Evolutionary conservation across 1,284 basidiomycete genomes (phyloP), one percentile per base, ranked within the genome.

Genomic region (Sporisorium scitamineum): DNA sequence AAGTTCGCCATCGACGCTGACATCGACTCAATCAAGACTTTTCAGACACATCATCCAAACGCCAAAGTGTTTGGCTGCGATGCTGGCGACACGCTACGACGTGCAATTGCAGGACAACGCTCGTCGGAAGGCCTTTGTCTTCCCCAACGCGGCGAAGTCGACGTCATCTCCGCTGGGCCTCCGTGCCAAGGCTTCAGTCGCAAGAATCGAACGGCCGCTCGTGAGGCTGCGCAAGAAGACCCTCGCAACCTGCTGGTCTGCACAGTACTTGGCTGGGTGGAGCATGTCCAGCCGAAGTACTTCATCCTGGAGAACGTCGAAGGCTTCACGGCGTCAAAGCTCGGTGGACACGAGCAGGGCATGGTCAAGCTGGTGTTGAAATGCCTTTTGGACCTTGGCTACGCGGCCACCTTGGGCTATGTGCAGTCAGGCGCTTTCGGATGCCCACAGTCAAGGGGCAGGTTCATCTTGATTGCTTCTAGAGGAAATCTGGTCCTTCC

Each of bases 141-240:
- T 4, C 73, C 73, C 2, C 39, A 31, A 20, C 61, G 41, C 1
- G 73, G 65, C 24, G 29, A 76, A 3, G 54, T 76, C 14, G 73
- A 76, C 24, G 14, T 76, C 0, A 62, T 76, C 20, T 32, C 52
- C 1, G 69, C 64, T 1, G 73, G 73, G 2, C 73, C 73, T 3
- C 73, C 73, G 1, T 76, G 73, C 29, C 73, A 76, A 22, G 73
- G 73, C 0, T 68, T 72, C 44, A 71, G 69, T 27, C n/a, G 44
- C 9, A 54, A 48, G 41, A 76, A 76, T 18, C 54, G 44, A 3
- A n/a, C 14, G 8, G 68, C 69, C 0, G 5, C 29, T 6, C 52
- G 50, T 4, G 63, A 66, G 9, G 54, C 58, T 6, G 66, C 67
- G 4, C 54, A 70, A 3, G 14, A 61, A 13, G 73, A 76, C 32